Percentiles rank a stretch among this genome's conserved stretches.
Conservation (phyloP, 1,284 basidiomycete genomes). For the Lignosus rhinocerotis region DNA sequence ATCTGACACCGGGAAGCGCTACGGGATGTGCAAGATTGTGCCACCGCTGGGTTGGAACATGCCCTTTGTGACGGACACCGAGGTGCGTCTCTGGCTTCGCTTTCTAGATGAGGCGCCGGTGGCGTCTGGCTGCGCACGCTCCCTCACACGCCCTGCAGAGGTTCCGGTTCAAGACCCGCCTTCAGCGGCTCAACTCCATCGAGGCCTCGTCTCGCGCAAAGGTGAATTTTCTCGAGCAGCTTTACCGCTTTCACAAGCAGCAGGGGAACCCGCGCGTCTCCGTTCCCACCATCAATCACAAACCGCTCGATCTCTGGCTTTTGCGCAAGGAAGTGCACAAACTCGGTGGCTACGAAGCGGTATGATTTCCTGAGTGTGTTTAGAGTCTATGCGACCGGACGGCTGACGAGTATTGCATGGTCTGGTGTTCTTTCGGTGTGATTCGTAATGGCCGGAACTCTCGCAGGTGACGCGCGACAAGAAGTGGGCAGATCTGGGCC, state of each 20-base stretch:
- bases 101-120: conserved; percentile 21
- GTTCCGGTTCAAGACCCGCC: conserved; percentile 93
- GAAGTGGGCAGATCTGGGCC: conserved; percentile 86
- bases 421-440: conserved; percentile 2
- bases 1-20: conserved; percentile 71
- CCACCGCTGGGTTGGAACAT: conserved; percentile 95
- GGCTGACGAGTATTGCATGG: conserved; percentile 6
- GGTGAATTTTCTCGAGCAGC: conserved; percentile 95
- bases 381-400: conserved; percentile 1
- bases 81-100: conserved; percentile 52
- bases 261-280: conserved; percentile 85
- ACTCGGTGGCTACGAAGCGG: conserved; percentile 84
- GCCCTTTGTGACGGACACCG: conserved; percentile 95
- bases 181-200: conserved; percentile 95
- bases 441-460: conserved; percentile 23
- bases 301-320: conserved; percentile 90
- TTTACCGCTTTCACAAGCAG: conserved; percentile 91
- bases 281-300: conserved; percentile 91
- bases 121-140: conserved; percentile 22
- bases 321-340: conserved; percentile 90
- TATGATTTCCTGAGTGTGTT: conserved; percentile 36
- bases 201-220: conserved; percentile 97
- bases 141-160: conserved; percentile 47
- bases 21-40: conserved; percentile 95
- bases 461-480: conserved; percentile 72